Evolutionary conservation across 2,329 filamentous ascomycete genomes (phyloP).

Genomic region (Botrytis paeoniae): DNA sequence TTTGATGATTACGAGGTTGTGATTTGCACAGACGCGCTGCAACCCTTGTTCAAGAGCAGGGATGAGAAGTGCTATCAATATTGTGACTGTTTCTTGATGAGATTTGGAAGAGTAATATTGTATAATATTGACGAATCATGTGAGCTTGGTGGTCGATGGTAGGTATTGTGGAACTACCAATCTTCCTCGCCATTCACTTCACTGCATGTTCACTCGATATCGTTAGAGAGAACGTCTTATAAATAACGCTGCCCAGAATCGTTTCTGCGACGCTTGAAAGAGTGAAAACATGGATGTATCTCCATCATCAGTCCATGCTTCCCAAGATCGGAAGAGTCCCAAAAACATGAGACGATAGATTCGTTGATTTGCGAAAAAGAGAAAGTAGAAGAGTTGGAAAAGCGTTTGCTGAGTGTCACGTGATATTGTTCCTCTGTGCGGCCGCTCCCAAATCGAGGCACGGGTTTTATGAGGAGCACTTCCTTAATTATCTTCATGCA

Average conservation of each 20-base stretch:
- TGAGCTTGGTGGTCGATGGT: neutral
- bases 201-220: neutral
- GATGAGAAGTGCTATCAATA: neutral
- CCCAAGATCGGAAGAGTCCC: too few species aligned
- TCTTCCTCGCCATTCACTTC: neutral
- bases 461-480: neutral
- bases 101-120: neutral
- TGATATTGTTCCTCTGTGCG: neutral
- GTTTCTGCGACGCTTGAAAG: neutral
- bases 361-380: neutral
- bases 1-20: neutral
- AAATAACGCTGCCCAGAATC: neutral
- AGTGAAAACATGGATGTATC: neutral
- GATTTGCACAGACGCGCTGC: conserved; percentile 2
- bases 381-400: neutral
- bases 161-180: neutral
- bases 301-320: neutral
- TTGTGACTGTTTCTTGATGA: neutral
- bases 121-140: neutral
- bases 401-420: neutral
- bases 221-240: neutral
- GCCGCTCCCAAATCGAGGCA: neutral
- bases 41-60: neutral
- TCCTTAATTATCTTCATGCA: neutral
- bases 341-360: neutral